Base-by-base conservation (phyloP, 2,329 filamentous ascomycete species). In the Alternaria rosae region DNA sequence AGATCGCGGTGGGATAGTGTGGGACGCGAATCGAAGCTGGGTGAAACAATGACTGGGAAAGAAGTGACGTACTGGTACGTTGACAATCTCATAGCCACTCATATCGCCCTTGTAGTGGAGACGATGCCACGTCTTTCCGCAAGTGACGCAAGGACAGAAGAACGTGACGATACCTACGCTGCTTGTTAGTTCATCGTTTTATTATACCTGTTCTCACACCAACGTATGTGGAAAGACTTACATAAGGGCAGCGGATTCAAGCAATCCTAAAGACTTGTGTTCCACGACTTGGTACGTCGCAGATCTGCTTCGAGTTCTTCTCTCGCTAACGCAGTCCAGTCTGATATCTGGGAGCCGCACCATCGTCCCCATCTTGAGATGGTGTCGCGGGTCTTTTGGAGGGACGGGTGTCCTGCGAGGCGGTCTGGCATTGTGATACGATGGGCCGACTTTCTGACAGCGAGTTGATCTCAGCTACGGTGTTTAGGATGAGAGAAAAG, bases 111-210 rank as follows among this genome's bases (percentile, higher is more conserved):
- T 13, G 26, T 52, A 38, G 15, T 53, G 32, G 4, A 58, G 30
- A 20, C 55, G 55, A 9, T 58, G 55, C 23, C 41, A 52, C n/a
- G 47, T 58, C 55, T 58, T 58, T 45, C 38, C 55, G 15, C 35
- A 58, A 13, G 55, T 58, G 3, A 58, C 45, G 17, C 55, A 58
- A 13, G 47, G 55, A 44, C 25, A 58, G 21, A 58, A 53, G 25
- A 20, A 32, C 6, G 55, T 58, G 15, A 44, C 11, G n/a, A 52
- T 17, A 44, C 55, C 47, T 58, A 38, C 17, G 17, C 15, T 38
- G 17, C 38, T 10, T 1, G 15, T 58, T 10, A 58, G 53, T 23
- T 12, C 21, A 44, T 43, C 41, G 13, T 43, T 43, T 43, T 0
- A n/a, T 43, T n/a, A 21, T 43, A 6, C 47, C 28, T 12, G 15